These are phyloP conservation scores for Russula olivacea DNA, from an alignment of 768 basidiomycete genomes.

Conservation along the genomic window DNA sequence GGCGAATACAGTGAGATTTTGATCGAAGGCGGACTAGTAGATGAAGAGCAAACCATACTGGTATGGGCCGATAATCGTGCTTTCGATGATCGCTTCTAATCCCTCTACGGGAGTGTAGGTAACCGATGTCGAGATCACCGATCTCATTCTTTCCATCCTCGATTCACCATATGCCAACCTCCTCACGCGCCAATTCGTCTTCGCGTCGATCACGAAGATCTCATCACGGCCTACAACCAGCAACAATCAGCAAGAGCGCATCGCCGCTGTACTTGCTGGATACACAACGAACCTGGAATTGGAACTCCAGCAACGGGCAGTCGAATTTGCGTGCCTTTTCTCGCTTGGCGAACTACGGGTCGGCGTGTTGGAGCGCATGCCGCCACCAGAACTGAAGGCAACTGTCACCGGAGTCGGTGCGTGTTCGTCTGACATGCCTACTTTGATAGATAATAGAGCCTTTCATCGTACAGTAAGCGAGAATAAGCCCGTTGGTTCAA, in stretches of 20 bases:
- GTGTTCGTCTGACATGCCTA: conserved; percentile 26
- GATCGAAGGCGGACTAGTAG: conserved; percentile 77
- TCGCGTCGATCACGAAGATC: conserved; percentile 86
- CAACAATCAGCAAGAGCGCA: conserved; percentile 65
- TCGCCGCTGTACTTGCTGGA: conserved; percentile 67
- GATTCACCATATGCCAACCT: conserved; percentile 93
- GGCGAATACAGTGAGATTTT: conserved; percentile 94
- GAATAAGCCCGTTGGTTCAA: conserved; percentile 92
- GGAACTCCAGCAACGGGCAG: conserved; percentile 92
- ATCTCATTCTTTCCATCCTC: conserved; percentile 79
- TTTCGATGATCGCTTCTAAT: background rate
- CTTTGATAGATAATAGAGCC: background rate
- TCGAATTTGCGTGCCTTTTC: conserved; percentile 89
- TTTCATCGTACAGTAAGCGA: conserved; percentile 65
- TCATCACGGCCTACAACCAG: conserved; percentile 71
- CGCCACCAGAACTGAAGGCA: conserved; percentile 96
- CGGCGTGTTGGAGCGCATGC: conserved; percentile 96
- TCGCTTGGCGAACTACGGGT: conserved; percentile 64
- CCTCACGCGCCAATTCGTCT: conserved; percentile 86
- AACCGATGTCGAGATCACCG: conserved; percentile 75
- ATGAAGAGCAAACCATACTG: conserved; percentile 63
- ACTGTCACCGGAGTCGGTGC: conserved; percentile 90
- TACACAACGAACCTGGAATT: conserved; percentile 88
- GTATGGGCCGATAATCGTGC: conserved; percentile 37
- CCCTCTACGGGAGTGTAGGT: conserved; percentile 39